These are phyloP conservation scores for Suillus sp. DNA, from an alignment of 768 basidiomycete species.

Conservation along the genomic window DNA sequence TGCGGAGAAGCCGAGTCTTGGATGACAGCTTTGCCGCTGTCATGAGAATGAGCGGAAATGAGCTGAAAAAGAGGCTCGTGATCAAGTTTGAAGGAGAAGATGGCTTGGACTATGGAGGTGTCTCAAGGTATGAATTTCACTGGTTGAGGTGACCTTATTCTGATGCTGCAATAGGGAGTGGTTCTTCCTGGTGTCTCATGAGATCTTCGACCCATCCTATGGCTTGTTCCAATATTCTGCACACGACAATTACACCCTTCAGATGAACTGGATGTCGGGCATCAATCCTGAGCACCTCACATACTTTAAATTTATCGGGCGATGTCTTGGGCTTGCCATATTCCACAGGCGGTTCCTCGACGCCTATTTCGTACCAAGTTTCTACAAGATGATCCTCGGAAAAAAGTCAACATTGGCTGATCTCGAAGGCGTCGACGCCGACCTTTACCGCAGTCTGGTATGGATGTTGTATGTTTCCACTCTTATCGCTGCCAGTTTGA, in stretches of 20 bases:
- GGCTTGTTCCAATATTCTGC: slow-evolving; percentile 83
- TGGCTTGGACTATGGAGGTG: slow-evolving; percentile 77
- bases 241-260: slow-evolving; percentile 78
- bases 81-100: slow-evolving; percentile 81
- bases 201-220: slow-evolving; percentile 81
- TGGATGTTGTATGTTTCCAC: slow-evolving; percentile 69
- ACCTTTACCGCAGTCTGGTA: slow-evolving; percentile 64
- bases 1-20: slow-evolving; percentile 77
- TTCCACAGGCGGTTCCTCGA: slow-evolving; percentile 81
- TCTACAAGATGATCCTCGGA: slow-evolving; percentile 77
- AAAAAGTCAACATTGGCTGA: slow-evolving; percentile 64
- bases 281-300: slow-evolving; percentile 77
- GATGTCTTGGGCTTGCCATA: slow-evolving; percentile 70
- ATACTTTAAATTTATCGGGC: slow-evolving; percentile 83
- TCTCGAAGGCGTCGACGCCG: slow-evolving; percentile 69
- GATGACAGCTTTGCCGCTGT: slow-evolving; percentile 87
- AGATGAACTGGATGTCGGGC: slow-evolving; percentile 76
- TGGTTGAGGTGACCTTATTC: slow-evolving; percentile 4
- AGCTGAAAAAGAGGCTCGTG: slow-evolving; percentile 70
- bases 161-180: slow-evolving; percentile 57
- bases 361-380: slow-evolving; percentile 76
- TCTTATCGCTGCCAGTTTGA: neutral
- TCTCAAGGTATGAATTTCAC: slow-evolving; percentile 53
- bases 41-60: slow-evolving; percentile 76
- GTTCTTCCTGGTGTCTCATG: slow-evolving; percentile 84